phyloP scores from a whole-genome alignment of 75 land plant genomes.

The Cryptomeria japonica region DNA sequence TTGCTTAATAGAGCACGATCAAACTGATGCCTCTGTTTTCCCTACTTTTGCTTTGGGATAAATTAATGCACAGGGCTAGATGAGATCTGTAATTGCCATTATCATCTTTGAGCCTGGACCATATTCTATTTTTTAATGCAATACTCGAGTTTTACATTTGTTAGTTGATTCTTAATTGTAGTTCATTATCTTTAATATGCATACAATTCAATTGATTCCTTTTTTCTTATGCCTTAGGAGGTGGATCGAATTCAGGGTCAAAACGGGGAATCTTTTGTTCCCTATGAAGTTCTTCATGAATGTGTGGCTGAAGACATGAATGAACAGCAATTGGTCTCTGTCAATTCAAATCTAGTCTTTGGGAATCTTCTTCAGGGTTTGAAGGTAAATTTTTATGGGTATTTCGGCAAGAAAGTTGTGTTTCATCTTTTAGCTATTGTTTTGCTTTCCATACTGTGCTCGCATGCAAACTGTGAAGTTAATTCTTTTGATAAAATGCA shows the following conservation, averaged over 20 bases:
- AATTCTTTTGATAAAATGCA: neutral
- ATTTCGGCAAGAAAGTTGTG: neutral
- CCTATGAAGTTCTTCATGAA: slow-evolving; percentile 6
- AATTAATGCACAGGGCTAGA: neutral
- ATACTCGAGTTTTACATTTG: neutral
- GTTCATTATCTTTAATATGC: neutral
- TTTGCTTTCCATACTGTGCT: neutral
- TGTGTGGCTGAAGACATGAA: slow-evolving; percentile 5
- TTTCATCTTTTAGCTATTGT: neutral
- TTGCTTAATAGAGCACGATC: neutral
- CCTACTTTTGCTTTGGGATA: neutral
- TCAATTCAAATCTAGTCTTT: neutral
- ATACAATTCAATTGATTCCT: neutral
- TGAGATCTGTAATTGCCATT: neutral
- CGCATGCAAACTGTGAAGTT: neutral
- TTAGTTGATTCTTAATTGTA: neutral
- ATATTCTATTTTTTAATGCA: neutral
- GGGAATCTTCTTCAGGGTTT: slow-evolving; percentile 11
- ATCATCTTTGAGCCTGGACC: neutral
- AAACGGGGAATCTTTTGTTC: neutral
- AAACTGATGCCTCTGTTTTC: neutral
- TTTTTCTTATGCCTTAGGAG: neutral
- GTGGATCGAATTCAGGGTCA: neutral
- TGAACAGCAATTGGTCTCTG: neutral
- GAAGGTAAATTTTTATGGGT: neutral